These are phyloP conservation scores for Parafenestella ontariensis DNA, from an alignment of 2,329 filamentous ascomycete species.

Conservation along the genomic window DNA sequence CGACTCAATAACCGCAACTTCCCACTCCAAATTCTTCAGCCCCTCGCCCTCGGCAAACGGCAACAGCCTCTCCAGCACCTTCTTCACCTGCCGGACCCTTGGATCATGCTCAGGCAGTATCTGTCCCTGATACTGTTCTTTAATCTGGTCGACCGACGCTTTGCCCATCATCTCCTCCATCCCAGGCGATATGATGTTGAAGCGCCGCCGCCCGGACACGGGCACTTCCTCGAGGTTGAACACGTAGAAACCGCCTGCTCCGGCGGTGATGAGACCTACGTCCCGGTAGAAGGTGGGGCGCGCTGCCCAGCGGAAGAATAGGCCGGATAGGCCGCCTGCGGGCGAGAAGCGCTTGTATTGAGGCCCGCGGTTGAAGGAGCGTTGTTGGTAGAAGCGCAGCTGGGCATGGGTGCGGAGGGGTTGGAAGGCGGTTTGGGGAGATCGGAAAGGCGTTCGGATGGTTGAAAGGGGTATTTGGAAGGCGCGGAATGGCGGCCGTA, in stretches of 20 bases:
- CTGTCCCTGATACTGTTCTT: slow-evolving; percentile 60
- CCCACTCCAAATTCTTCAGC: slow-evolving; percentile 63
- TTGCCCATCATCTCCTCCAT: slow-evolving; percentile 62
- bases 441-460: not conserved
- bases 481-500: slow-evolving; percentile 13
- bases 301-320: slow-evolving; percentile 50
- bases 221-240: slow-evolving; percentile 76
- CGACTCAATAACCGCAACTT: slow-evolving; percentile 77
- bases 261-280: slow-evolving; percentile 51
- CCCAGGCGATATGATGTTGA: slow-evolving; percentile 70
- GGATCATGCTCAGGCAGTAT: slow-evolving; percentile 68
- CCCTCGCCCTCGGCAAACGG: slow-evolving; percentile 65
- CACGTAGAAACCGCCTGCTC: slow-evolving; percentile 66
- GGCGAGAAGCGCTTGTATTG: slow-evolving; percentile 42
- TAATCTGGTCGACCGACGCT: slow-evolving; percentile 63
- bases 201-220: slow-evolving; percentile 72
- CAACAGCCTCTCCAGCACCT: slow-evolving; percentile 71
- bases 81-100: slow-evolving; percentile 63
- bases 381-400: slow-evolving; percentile 31
- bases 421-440: not conserved
- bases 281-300: slow-evolving; percentile 58
- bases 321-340: slow-evolving; percentile 21
- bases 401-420: slow-evolving; percentile 11
- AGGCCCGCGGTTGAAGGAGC: slow-evolving; percentile 28
- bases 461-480: slow-evolving; percentile 7